Conservation (phyloP, 805 yeast species). For the Sugiyamaella qingdaonensis region DNA sequence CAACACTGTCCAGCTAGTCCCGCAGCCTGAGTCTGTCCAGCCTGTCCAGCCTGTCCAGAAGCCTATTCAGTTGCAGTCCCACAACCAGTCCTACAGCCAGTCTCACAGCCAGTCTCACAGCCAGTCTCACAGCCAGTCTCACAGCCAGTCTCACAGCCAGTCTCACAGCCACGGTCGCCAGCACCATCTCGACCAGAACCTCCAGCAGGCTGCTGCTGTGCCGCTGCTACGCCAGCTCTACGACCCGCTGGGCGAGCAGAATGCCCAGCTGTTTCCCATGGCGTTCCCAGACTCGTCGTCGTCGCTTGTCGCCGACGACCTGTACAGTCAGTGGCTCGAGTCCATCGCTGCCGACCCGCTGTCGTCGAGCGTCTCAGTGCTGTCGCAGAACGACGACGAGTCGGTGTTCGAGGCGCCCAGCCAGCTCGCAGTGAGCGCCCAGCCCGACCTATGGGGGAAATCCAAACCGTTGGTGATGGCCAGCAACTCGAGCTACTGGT, state of each 20-base stretch:
- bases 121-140: too few relatives aligned
- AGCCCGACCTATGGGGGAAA: not conserved
- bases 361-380: not conserved
- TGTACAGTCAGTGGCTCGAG: not conserved
- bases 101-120: too few relatives aligned
- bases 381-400: slow-evolving; percentile 1
- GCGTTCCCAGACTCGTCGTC: not conserved
- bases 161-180: too few relatives aligned
- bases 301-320: not conserved
- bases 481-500: not conserved
- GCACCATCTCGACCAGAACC: too few relatives aligned
- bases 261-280: not conserved
- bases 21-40: too few relatives aligned
- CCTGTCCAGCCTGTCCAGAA: too few relatives aligned
- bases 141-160: too few relatives aligned
- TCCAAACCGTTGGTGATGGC: not conserved
- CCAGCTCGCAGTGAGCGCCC: not conserved
- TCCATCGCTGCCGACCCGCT: not conserved
- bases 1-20: too few relatives aligned
- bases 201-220: too few relatives aligned
- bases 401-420: not conserved
- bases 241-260: not conserved
- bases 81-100: too few relatives aligned
- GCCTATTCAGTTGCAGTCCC: too few relatives aligned
- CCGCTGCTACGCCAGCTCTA: not conserved